Evolutionary conservation across 208 protist genomes (phyloP), one percentile per base, ranked within the genome.

Genomic region (Leptomonas pyrrhocoris): DNA sequence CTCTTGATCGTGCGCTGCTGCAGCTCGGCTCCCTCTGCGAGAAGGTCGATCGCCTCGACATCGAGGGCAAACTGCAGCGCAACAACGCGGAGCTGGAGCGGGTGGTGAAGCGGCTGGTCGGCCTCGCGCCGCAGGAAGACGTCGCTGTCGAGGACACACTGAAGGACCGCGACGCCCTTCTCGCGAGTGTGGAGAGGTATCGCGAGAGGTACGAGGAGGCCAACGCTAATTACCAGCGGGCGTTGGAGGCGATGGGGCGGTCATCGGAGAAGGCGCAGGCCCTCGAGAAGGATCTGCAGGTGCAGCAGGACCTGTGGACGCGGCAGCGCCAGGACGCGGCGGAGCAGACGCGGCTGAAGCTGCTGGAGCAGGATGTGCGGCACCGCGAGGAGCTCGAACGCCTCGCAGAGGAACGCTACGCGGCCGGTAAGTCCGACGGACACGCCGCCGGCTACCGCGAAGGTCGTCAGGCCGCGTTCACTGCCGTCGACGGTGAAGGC

Each of bases 21-120:
- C 83, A 90, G 50, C 66, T 93, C 31, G 56, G 74, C 23, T 74
- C 80, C 28, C 68, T 94, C 45, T 85, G 77, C 45, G 82, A 94
- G 30, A 89, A 90, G 45, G 50, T 94, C 28, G 83, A 92, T 70
- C 82, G 81, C 25, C 80, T 92, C 28, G 80, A 81, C 59, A 76
- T 94, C 56, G 74, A 80, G 2, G 73, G 71, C 28, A 75, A 73
- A 8, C 67, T 94, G 50, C 73, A 81, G 54, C 80, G 66, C 59
- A 92, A 92, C 62, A 94, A 94, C 71, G 68, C 74, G 5, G 75
- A 74, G 43, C 74, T 94, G 54, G 83, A 93, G 64, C 59, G 25
- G 30, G 80, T 85, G 27, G 72, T 94, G 31, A 82, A 82, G 36
- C 74, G 75, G 23, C 83, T 77, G 2, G 59, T 89, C 7, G 89